Conservation (phyloP, 139 green algal genomes). For the Deuterostichococcus epilithicus region DNA sequence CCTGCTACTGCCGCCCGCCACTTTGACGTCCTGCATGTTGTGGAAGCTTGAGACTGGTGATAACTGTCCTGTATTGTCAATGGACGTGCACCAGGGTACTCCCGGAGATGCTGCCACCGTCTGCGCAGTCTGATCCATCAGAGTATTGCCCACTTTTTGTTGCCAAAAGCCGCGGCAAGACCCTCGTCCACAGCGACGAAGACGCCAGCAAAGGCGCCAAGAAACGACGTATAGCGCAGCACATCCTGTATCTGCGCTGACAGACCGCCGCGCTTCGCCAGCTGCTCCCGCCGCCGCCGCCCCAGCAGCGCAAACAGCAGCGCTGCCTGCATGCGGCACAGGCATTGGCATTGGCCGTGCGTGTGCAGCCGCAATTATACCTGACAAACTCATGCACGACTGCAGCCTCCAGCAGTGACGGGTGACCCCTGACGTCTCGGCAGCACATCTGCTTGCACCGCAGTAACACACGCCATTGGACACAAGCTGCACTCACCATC, state of each 20-base stretch:
- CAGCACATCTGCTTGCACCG: too few species aligned
- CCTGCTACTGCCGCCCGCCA: constrained; percentile 77
- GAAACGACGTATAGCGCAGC: constrained; percentile 58
- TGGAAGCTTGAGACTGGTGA: background rate
- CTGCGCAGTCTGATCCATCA: background rate
- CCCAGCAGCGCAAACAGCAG: constrained; percentile 26
- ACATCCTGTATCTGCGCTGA: constrained; percentile 50
- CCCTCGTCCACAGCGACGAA: constrained; percentile 74
- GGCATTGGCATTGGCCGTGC: too few species aligned
- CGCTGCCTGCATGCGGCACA: background rate
- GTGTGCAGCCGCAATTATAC: too few species aligned
- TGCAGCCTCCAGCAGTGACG: too few species aligned
- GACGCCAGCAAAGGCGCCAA: constrained; percentile 58
- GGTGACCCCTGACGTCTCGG: too few species aligned
- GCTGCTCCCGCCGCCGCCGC: background rate
- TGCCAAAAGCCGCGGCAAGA: constrained; percentile 59
- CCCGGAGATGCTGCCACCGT: background rate
- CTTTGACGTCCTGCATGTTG: constrained; percentile 42
- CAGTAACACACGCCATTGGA: too few species aligned
- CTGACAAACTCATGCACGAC: too few species aligned
- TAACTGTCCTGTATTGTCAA: background rate
- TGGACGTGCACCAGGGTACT: background rate
- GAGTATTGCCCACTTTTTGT: constrained; percentile 38
- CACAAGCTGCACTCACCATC: constrained; percentile 2
- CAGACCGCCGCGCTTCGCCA: background rate